Conservation (phyloP, 116 monocot species). For the Zostera marina region DNA sequence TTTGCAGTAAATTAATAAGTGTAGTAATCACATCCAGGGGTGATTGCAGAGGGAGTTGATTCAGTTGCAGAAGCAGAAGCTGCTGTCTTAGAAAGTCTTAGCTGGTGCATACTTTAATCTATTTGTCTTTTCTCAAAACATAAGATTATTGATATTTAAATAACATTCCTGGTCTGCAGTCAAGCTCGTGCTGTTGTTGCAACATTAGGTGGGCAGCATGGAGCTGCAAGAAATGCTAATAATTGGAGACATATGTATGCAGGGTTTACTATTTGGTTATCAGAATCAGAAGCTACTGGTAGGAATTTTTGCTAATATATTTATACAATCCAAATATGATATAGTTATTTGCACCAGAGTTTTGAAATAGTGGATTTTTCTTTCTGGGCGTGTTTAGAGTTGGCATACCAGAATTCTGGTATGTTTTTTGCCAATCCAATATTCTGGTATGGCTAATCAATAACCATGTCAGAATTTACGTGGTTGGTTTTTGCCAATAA, state of each 20-base stretch:
- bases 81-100: conserved; percentile 59
- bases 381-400: too few species aligned
- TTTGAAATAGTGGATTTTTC: too few species aligned
- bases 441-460: too few species aligned
- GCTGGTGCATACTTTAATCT: conserved; percentile 28
- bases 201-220: conserved; percentile 61
- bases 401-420: too few species aligned
- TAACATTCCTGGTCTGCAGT: conserved; percentile 18
- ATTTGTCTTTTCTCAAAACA: background rate
- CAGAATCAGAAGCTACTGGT: conserved; percentile 43
- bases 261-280: conserved; percentile 83
- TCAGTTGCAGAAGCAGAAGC: conserved; percentile 70
- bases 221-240: conserved; percentile 55
- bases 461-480: too few species aligned
- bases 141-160: background rate
- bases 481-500: too few species aligned
- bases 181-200: conserved; percentile 74
- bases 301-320: conserved; percentile 1
- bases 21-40: conserved; percentile 51
- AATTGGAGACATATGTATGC: conserved; percentile 78
- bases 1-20: conserved; percentile 32
- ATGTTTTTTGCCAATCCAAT: too few species aligned
- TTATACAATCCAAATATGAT: too few species aligned
- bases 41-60: conserved; percentile 53
- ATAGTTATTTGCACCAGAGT: too few species aligned